Conservation (phyloP, 2,329 filamentous ascomycete species). For the Penicillium capsulatum region DNA sequence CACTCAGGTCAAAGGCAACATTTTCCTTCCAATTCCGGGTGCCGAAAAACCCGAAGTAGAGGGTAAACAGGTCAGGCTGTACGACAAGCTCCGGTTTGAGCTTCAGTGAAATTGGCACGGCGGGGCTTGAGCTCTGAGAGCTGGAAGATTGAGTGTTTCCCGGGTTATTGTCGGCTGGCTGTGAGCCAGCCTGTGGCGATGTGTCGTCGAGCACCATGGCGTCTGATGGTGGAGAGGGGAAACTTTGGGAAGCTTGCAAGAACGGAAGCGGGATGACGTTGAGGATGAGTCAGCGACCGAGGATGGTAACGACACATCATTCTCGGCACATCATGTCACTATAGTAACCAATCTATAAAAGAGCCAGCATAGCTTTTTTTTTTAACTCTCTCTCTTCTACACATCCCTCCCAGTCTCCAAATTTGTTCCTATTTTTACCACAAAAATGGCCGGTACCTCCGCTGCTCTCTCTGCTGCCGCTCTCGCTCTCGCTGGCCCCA, state of each 20-base stretch:
- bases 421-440: too few species aligned
- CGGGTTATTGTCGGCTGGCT: conserved; percentile 4
- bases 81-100: conserved; percentile 26
- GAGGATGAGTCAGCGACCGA: conserved; percentile 3
- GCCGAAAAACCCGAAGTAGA: conserved; percentile 29
- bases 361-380: too few species aligned
- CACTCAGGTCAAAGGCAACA: conserved; percentile 2
- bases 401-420: too few species aligned
- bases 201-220: conserved; percentile 27
- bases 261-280: background rate
- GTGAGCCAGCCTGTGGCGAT: conserved; percentile 16
- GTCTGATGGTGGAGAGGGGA: background rate
- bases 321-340: too few species aligned
- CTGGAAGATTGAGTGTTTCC: background rate
- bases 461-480: too few species aligned
- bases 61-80: conserved; percentile 24
- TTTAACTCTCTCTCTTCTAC: too few species aligned
- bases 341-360: too few species aligned
- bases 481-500: too few species aligned
- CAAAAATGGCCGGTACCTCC: too few species aligned
- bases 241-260: background rate
- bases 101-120: conserved; percentile 13
- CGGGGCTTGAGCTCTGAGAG: conserved; percentile 8
- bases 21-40: conserved; percentile 16
- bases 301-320: too few species aligned